Conservation (phyloP, 2,329 filamentous ascomycete species). For the Colletotrichum sp. region DNA sequence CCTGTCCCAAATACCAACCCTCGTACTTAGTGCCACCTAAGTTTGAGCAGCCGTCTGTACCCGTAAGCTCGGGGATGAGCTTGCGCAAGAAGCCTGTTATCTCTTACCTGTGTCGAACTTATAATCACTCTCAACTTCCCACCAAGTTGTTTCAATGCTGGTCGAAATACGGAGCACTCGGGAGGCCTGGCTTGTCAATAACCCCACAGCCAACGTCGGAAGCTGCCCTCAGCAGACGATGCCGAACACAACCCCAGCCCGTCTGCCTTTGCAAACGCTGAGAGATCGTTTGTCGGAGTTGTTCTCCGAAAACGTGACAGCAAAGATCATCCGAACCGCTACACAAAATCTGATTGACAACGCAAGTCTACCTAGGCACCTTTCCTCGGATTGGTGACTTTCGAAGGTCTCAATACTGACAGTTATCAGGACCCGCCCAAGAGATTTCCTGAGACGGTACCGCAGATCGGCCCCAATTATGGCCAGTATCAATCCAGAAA, state of each 20-base stretch:
- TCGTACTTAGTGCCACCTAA: background rate
- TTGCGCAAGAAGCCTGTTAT: background rate
- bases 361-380: background rate
- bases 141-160: background rate
- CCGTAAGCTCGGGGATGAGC: background rate
- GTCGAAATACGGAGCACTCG: background rate
- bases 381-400: background rate
- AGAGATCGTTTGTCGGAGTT: background rate
- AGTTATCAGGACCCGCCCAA: background rate
- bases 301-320: slow-evolving; percentile 9
- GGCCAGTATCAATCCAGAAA: background rate
- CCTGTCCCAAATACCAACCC: background rate
- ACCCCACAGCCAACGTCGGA: background rate
- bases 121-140: background rate
- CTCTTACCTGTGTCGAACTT: background rate
- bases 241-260: background rate
- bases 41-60: background rate
- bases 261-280: background rate
- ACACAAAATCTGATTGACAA: background rate
- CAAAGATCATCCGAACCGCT: slow-evolving; percentile 17
- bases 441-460: background rate
- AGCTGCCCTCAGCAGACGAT: background rate
- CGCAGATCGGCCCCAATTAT: background rate
- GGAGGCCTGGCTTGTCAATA: background rate
- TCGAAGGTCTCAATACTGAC: background rate